Percentiles rank a stretch among this genome's conserved stretches.
These are phyloP conservation scores for Eucalyptus polybractea DNA, from an alignment of 345 rosid species.

Conservation along the genomic window DNA sequence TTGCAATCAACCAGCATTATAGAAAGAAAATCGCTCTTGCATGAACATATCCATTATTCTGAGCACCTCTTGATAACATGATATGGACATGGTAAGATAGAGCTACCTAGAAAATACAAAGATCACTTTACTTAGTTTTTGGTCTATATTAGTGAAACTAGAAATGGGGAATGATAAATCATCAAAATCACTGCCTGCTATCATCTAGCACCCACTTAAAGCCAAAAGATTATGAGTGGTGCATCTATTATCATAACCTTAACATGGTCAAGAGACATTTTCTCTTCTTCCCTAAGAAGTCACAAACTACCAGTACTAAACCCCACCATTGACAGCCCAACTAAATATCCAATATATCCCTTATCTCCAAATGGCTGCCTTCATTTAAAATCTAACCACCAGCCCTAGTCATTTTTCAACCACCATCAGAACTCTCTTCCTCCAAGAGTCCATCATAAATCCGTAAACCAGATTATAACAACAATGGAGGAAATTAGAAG, in stretches of 20 bases:
- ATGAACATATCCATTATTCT: neutral
- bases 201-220: neutral
- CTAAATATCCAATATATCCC: neutral
- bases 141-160: neutral
- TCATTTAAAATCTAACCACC: neutral
- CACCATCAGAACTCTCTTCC: neutral
- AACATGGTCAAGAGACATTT: neutral
- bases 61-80: neutral
- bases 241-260: neutral
- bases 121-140: neutral
- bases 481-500: neutral
- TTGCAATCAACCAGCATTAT: neutral
- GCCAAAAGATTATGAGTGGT: no score
- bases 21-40: neutral
- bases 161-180: neutral
- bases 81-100: neutral
- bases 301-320: neutral
- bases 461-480: neutral
- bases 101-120: neutral
- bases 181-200: neutral
- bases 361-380: neutral
- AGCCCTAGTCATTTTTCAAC: neutral
- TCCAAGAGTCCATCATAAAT: neutral
- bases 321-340: neutral
- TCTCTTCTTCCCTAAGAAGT: neutral